Evolutionary conservation across 306 rosid genomes (phyloP), one percentile per base, ranked within the genome.

Genomic region (Inga oerstediana): DNA sequence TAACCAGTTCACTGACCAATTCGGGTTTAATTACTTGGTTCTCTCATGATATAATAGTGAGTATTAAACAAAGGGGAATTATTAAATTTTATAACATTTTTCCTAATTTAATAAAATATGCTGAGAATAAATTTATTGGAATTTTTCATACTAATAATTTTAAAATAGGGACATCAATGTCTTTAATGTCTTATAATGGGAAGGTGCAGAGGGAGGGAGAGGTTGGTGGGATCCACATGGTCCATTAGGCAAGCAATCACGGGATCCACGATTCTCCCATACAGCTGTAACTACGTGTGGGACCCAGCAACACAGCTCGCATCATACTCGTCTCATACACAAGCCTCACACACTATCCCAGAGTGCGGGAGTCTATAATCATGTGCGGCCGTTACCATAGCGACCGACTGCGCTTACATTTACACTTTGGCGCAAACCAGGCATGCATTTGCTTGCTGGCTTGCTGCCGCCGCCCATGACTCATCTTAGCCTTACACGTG

Each of bases 221-320:
- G 16, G 56, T 4, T 6, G n/a, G 41, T 45, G 59, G 59, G 76
- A 13, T 27, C 76, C 76, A 27, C 76, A 72, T 72, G 59, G 41
- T 72, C 76, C 14, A 46, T 46, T 24, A 8, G 39, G 76, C 76
- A 72, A 34, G 76, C 59, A 72, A 46, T 45, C 76, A 72, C 76
- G 76, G 76, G 34, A 72, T 72, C 76, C 41, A 46, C 51, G 75
- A 35, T 71, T 7, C 34, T 44, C 3, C 19, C 13, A 46, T 6
- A 59, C 76, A 72, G 59, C 59, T 72, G 76, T 59, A 22, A 45
- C 1, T 13, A 9, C 59, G 75, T 46, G 75, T 71, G 54, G 75
- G 19, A n/a, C 51, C 70, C 70, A 70, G 10, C 13, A 8, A 8
- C 10, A 10, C 46, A 41, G 20, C 73, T 19, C 41, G 73, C 73